Evolutionary conservation across 345 rosid genomes (phyloP), one percentile per base, ranked within the genome.

Genomic region (Crucihimalaya himalaica): DNA sequence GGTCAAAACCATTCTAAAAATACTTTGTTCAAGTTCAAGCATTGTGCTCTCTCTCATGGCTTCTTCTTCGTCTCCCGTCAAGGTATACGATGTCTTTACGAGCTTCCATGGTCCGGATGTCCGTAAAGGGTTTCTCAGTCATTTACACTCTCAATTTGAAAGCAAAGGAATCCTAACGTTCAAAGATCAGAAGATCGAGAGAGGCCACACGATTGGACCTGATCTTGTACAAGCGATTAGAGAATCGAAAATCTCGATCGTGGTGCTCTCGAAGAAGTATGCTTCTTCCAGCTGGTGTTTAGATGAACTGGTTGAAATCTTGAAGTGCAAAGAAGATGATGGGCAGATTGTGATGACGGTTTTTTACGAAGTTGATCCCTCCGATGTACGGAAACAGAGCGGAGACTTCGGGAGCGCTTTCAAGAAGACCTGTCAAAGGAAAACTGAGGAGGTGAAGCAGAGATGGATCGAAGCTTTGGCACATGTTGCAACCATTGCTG

Each of bases 41-140:
- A 10, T 15, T 48, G 14, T 48, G 5, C 20, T 19, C 34, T 35
- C 34, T 35, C 37, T 37, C 12, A 66, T 66, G 71, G 23, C 63
- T 32, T 56, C 54, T 55, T 69, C 23, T 20, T 43, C 13, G 2
- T 9, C 31, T 46, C 8, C 0, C 3, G 6, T 8, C 1, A 31
- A 32, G 18, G 58, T 23, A 70, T 58, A 45, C 45, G 10, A 40
- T 42, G 72, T 68, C 20, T 55, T 68, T 32, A 4, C 72, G 5
- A 68, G 50, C 19, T 68, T 70, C 47, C 64, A 46, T 6, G 74
- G 57, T 1, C 23, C n/a, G 57, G 66, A 70, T 21, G 65, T 70
- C 0, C 74, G 74, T n/a, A 20, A 1, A 9, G n/a, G 42, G 4
- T 56, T 32, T 32, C 48, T 60, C 31, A 60, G 48, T 15, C 65